These are phyloP conservation scores for Beauveria australis DNA, from an alignment of 2,329 filamentous ascomycete genomes.

Conservation along the genomic window DNA sequence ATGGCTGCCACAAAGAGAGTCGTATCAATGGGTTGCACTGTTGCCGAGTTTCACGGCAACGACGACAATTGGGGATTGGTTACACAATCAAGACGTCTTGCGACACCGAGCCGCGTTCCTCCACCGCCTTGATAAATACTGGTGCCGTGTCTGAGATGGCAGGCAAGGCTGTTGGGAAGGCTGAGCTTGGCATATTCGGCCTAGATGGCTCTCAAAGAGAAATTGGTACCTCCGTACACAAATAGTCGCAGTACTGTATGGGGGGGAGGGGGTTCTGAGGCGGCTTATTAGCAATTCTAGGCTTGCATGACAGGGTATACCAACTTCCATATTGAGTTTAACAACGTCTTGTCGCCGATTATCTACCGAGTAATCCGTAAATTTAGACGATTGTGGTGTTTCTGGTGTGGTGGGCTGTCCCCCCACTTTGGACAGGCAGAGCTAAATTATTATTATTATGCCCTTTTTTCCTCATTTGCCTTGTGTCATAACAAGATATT, in stretches of 20 bases:
- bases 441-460: background rate
- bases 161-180: no score
- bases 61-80: background rate
- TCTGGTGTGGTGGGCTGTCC: background rate
- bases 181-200: no score
- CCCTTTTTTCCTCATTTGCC: background rate
- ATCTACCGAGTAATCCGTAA: background rate
- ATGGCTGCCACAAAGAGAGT: background rate
- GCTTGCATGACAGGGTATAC: no score
- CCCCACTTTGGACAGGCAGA: background rate
- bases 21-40: background rate
- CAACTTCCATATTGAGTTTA: no score
- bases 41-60: background rate
- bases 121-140: no score
- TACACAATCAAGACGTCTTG: background rate
- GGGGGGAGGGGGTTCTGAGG: no score
- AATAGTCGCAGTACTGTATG: no score
- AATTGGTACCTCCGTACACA: no score
- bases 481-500: background rate
- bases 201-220: no score
- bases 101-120: background rate
- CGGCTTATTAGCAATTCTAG: no score
- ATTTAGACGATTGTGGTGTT: background rate
- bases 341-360: no score
- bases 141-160: no score